Percentiles rank a stretch among this genome's conserved stretches.
Conservation (phyloP, 345 rosid genomes). For the Sonneratia alba region DNA sequence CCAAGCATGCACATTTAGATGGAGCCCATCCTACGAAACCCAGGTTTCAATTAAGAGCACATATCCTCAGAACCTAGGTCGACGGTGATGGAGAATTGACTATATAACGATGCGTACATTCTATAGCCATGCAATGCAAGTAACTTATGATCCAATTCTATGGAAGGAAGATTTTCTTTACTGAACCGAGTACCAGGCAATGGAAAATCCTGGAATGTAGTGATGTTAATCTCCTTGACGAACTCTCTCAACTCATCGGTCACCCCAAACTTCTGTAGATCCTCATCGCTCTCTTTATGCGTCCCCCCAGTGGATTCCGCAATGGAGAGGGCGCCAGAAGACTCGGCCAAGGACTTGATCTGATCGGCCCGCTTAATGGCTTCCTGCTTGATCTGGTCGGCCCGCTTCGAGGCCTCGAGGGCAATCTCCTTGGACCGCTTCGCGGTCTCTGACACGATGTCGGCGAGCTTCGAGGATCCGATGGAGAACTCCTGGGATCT, state of each 20-base stretch:
- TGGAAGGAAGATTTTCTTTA: background rate
- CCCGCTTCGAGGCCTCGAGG: constrained; percentile 46
- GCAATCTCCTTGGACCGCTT: constrained; percentile 44
- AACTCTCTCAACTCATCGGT: constrained; percentile 53
- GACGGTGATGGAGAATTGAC: background rate
- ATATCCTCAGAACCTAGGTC: background rate
- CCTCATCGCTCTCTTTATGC: constrained; percentile 13
- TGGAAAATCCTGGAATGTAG: constrained; percentile 52
- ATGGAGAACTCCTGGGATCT: constrained; percentile 36
- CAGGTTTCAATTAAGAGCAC: background rate
- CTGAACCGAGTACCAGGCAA: constrained; percentile 24
- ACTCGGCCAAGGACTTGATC: constrained; percentile 40
- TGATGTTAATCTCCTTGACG: constrained; percentile 34
- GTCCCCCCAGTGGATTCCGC: constrained; percentile 7
- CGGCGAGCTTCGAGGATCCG: constrained; percentile 32
- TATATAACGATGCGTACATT: background rate
- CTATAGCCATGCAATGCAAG: background rate
- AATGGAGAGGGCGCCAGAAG: constrained; percentile 10
- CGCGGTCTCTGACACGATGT: constrained; percentile 33
- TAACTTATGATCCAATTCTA: background rate
- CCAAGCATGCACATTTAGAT: background rate
- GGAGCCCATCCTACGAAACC: background rate
- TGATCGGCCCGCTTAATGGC: constrained; percentile 43
- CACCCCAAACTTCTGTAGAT: constrained; percentile 38
- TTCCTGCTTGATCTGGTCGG: constrained; percentile 38